Base-by-base conservation (phyloP, 2,329 filamentous ascomycete species). In the Macroventuria anomochaeta region DNA sequence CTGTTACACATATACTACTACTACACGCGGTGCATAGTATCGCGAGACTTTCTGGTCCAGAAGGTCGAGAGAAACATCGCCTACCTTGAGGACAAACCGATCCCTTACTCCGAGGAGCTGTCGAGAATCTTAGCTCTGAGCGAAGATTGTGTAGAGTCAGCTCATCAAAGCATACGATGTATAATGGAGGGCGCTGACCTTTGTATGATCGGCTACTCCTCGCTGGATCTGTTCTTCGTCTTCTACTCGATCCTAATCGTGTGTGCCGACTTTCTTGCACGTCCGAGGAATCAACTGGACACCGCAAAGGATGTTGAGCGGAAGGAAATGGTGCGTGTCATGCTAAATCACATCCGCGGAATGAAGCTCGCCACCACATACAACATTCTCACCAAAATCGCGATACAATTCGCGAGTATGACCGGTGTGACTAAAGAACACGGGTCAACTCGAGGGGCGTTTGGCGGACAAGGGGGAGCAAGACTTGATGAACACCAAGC, bases 91-190 rank as follows among this genome's bases (percentile, higher is more conserved):
- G 47, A 50, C 6, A 56, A 53, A 12, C 7, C 43, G 4, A 26
- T 39, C 5, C 47, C 51, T 2, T n/a, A 40, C 26, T 53, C 61
- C 3, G 55, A 59, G 12, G 53, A 65, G 37, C 59, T 58, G 44
- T 41, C 32, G 20, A 61, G 50, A 21, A 59, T 47, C 23, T 43
- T 67, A 5, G 25, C 39, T 8, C 41, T 70, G n/a, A 59, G 59
- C 28, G 65, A 69, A 40, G 64, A 68, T 23, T 70, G 67, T 46
- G 61, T 70, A 7, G 59, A 65, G 21, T 68, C 65, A 7, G 64
- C 67, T 10, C 57, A 63, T 37, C 54, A 60, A 32, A 62, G 60
- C 32, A 46, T 70, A 28, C 58, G 62, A 29, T 64, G 55, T 49
- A 63, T 69, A 6, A 57, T 57, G 32, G 54, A 55, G 3, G 61